These are phyloP conservation scores for Exidia glandulosa DNA, from an alignment of 768 basidiomycete genomes.

Conservation along the genomic window DNA sequence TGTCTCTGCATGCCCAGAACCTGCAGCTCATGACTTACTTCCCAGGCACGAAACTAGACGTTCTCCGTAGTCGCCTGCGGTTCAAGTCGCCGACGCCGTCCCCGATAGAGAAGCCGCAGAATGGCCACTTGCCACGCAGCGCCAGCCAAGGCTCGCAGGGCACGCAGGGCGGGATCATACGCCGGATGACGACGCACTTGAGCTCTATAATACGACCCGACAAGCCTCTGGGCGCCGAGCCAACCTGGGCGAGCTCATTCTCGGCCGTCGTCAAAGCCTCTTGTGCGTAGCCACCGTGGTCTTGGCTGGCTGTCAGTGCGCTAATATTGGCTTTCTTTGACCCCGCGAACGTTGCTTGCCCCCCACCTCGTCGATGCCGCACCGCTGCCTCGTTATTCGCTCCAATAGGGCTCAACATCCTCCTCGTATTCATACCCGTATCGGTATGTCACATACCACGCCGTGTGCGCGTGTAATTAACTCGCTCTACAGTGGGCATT, in stretches of 20 bases:
- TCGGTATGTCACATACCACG: slow-evolving; percentile 32
- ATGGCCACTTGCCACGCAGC: not conserved
- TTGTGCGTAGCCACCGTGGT: not conserved
- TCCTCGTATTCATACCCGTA: slow-evolving; percentile 61
- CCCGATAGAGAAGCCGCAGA: not conserved
- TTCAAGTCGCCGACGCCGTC: no score
- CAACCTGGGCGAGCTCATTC: not conserved
- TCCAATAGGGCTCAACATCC: slow-evolving; percentile 51
- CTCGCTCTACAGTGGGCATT: slow-evolving; percentile 51
- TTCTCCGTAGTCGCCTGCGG: no score
- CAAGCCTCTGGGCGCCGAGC: not conserved
- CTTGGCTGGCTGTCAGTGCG: not conserved
- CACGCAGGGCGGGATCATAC: not conserved
- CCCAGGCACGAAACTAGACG: no score
- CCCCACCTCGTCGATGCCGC: not conserved
- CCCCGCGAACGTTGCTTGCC: not conserved
- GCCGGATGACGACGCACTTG: not conserved
- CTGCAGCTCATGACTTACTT: no score
- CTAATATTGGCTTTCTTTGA: not conserved
- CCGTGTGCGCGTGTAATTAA: not conserved
- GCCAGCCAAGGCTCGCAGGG: not conserved
- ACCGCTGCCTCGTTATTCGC: not conserved
- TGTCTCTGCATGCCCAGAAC: no score
- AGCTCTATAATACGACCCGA: not conserved
- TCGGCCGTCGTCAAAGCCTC: not conserved